Conservation (phyloP, 1,139 yeast species). For the Oligophagozyma castellii region DNA sequence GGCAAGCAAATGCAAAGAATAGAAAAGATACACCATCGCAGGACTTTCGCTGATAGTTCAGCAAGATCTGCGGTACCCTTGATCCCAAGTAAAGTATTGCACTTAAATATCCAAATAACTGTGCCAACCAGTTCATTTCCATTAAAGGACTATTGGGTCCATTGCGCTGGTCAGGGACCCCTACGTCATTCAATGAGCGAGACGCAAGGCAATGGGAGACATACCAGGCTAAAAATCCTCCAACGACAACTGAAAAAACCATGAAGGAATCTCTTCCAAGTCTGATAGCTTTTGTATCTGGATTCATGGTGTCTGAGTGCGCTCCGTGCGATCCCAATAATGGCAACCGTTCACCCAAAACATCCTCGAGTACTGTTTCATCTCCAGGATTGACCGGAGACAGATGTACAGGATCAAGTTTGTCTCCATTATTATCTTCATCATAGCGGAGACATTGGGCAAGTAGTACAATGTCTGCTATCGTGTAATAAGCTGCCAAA, state of each 20-base stretch:
- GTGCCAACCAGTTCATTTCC: slow-evolving; percentile 65
- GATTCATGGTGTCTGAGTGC: slow-evolving; percentile 9
- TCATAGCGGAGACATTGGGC: slow-evolving; percentile 74
- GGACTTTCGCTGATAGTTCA: slow-evolving; percentile 72
- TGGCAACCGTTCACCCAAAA: slow-evolving; percentile 28
- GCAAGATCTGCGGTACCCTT: slow-evolving; percentile 73
- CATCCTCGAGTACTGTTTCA: slow-evolving; percentile 52
- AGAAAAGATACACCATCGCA: slow-evolving; percentile 88
- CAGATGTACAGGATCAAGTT: slow-evolving; percentile 63
- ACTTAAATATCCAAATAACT: slow-evolving; percentile 83
- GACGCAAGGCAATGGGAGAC: slow-evolving; percentile 37
- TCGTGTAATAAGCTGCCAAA: slow-evolving; percentile 78
- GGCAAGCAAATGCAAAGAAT: slow-evolving; percentile 84
- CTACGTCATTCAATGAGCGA: slow-evolving; percentile 11
- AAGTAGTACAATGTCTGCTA: slow-evolving; percentile 74
- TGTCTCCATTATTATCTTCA: slow-evolving; percentile 29
- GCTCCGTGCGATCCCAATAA: slow-evolving; percentile 14
- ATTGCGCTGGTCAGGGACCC: slow-evolving; percentile 6
- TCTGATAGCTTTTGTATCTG: slow-evolving; percentile 9
- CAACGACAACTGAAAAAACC: slow-evolving; percentile 54
- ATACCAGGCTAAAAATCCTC: slow-evolving; percentile 84
- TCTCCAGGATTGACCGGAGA: slow-evolving; percentile 82
- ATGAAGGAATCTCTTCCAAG: slow-evolving; percentile 38
- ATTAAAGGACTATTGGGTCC: slow-evolving; percentile 26
- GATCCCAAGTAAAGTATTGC: slow-evolving; percentile 79